phyloP scores from a whole-genome alignment of 2,329 filamentous ascomycete species.

The Epichloe brachyelytri region DNA sequence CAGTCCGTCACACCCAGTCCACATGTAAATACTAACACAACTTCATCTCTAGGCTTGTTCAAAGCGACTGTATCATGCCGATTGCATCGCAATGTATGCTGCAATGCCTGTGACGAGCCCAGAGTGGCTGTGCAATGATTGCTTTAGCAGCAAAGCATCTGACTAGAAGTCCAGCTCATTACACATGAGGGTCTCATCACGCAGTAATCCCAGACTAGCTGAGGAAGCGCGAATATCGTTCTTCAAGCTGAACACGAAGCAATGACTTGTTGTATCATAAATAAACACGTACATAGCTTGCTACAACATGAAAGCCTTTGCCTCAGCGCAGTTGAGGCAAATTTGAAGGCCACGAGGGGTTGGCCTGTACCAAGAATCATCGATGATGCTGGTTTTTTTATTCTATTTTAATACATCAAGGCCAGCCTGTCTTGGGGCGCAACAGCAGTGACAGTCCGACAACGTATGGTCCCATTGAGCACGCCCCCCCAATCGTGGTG shows the following conservation, averaged over 20 bases:
- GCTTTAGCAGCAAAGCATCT: conserved; percentile 14
- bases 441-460: background rate
- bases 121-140: conserved; percentile 33
- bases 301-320: background rate
- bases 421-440: background rate
- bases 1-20: background rate
- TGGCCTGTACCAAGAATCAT: too few relatives aligned
- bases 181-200: background rate
- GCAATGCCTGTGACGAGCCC: conserved; percentile 21
- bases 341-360: background rate
- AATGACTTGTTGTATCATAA: background rate
- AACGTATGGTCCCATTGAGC: too few relatives aligned
- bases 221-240: background rate
- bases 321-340: background rate
- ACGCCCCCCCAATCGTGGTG: too few relatives aligned
- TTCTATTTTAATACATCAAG: background rate
- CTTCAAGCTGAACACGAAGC: background rate
- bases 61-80: conserved; percentile 34
- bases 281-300: background rate
- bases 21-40: background rate
- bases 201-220: background rate
- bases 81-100: conserved; percentile 28
- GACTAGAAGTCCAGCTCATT: conserved; percentile 12
- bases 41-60: conserved; percentile 24
- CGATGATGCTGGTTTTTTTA: too few relatives aligned